Evolutionary conservation across 2,329 filamentous ascomycete genomes (phyloP).

Genomic region (Penicillium sp.): DNA sequence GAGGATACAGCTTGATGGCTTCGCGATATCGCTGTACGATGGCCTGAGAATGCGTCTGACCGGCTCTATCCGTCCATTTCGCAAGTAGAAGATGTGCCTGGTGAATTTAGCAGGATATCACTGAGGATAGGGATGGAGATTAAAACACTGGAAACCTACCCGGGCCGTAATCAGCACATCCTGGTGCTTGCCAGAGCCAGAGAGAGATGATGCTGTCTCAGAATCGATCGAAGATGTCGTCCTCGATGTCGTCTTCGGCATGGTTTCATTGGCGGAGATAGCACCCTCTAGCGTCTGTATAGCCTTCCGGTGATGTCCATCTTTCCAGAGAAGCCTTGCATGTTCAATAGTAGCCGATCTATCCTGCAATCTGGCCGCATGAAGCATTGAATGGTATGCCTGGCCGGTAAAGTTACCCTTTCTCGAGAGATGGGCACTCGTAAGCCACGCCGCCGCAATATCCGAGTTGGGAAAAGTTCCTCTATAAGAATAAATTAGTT

Average conservation of each 20-base stretch:
- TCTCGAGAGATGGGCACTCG: constrained; percentile 80
- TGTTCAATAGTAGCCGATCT: constrained; percentile 92
- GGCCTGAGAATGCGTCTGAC: constrained; percentile 82
- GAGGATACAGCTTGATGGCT: constrained; percentile 57
- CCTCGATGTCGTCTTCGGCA: constrained; percentile 40
- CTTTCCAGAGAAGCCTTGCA: constrained; percentile 88
- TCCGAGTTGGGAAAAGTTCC: constrained; percentile 70
- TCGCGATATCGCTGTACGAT: constrained; percentile 82
- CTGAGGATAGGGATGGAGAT: neutral
- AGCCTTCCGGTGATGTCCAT: constrained; percentile 90
- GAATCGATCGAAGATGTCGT: constrained; percentile 43
- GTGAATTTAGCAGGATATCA: neutral
- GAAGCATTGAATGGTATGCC: constrained; percentile 91
- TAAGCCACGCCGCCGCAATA: constrained; percentile 82
- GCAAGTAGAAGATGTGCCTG: constrained; percentile 84
- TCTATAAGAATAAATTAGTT: constrained; percentile 23
- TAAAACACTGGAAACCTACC: constrained; percentile 28
- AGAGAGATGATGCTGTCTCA: constrained; percentile 41
- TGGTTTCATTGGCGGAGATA: constrained; percentile 79
- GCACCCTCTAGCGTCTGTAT: constrained; percentile 89
- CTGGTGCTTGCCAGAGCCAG: constrained; percentile 50
- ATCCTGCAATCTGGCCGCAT: constrained; percentile 82
- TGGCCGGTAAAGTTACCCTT: constrained; percentile 83
- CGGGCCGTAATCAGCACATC: constrained; percentile 54
- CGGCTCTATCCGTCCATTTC: constrained; percentile 96